Percentiles rank a stretch among this genome's conserved stretches.
phyloP scores from a whole-genome alignment of 768 basidiomycete species.

The Rubroboletus pulcherrimus region DNA sequence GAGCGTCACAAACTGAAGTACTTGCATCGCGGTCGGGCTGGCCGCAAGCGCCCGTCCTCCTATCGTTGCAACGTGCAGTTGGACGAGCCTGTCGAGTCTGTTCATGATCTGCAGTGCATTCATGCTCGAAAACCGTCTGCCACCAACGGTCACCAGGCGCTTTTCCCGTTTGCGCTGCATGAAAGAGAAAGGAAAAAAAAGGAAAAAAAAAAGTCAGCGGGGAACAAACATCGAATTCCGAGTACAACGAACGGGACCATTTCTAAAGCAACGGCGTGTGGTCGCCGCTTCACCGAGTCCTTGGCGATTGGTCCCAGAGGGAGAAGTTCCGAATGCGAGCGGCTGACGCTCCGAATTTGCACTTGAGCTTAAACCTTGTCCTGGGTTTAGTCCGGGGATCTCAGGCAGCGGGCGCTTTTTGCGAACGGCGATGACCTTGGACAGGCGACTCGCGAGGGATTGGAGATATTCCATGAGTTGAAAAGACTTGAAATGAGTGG shows the following conservation, averaged over 20 bases:
- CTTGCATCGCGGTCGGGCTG: slow-evolving; percentile 20
- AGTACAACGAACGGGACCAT: slow-evolving; percentile 10
- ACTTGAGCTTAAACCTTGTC: slow-evolving; percentile 12
- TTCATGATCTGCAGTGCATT: slow-evolving; percentile 14
- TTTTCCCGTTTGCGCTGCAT: slow-evolving; percentile 22
- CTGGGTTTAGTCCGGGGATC: slow-evolving; percentile 10
- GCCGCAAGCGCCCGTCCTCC: not conserved
- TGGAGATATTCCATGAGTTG: slow-evolving; percentile 22
- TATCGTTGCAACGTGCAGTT: slow-evolving; percentile 16
- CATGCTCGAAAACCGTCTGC: slow-evolving; percentile 7
- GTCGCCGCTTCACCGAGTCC: not conserved
- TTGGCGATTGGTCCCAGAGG: not conserved
- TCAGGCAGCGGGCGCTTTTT: slow-evolving; percentile 8
- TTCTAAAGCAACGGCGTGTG: slow-evolving; percentile 9
- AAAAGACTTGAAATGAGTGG: not conserved
- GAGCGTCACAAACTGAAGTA: slow-evolving; percentile 22
- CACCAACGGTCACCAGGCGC: not conserved
- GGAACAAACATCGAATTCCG: not conserved
- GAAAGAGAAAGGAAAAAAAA: not conserved
- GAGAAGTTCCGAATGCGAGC: slow-evolving; percentile 11
- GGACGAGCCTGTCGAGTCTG: slow-evolving; percentile 23
- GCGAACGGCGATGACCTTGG: slow-evolving; percentile 24
- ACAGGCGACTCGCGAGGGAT: slow-evolving; percentile 11
- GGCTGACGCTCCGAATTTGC: slow-evolving; percentile 7
- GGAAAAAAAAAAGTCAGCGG: not conserved